These are phyloP conservation scores for Xylaria nigripes DNA, from an alignment of 495 filamentous ascomycete genomes.

Conservation along the genomic window DNA sequence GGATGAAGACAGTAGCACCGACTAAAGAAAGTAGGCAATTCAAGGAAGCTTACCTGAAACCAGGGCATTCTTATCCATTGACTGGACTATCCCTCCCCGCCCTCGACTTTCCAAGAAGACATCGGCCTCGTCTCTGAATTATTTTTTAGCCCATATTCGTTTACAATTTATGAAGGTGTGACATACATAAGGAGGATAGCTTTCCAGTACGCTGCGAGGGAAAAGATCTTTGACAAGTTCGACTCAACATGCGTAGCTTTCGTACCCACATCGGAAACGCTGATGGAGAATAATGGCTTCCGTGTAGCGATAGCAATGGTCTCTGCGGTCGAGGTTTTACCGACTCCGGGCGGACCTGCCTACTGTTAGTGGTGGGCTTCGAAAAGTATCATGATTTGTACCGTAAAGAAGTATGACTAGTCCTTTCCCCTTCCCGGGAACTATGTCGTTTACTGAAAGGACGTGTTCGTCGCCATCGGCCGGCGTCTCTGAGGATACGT, in stretches of 20 bases:
- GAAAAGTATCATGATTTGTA: background rate
- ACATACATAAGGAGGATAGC: conserved; percentile 25
- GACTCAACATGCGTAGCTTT: conserved; percentile 15
- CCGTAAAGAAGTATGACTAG: conserved; percentile 22
- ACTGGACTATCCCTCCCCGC: conserved; percentile 18
- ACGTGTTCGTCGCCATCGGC: background rate
- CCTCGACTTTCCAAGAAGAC: conserved; percentile 38
- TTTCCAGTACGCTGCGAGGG: conserved; percentile 16
- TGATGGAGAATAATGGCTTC: conserved; percentile 21
- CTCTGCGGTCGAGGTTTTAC: conserved; percentile 10
- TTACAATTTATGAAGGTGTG: conserved; percentile 1
- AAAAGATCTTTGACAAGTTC: conserved; percentile 20
- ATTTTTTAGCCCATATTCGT: background rate
- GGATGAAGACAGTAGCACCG: too few species aligned
- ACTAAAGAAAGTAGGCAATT: too few species aligned
- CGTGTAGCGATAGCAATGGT: conserved; percentile 15
- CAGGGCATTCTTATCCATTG: conserved; percentile 34
- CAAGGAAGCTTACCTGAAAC: conserved; percentile 22
- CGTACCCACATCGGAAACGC: conserved; percentile 19
- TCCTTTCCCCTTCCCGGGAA: conserved; percentile 19
- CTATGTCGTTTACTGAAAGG: conserved; percentile 13
- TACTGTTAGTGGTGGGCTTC: background rate
- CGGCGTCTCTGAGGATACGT: conserved; percentile 1
- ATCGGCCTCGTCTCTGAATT: conserved; percentile 35
- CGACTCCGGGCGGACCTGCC: conserved; percentile 2